Evolutionary conservation across 192 early-diverging fungal species (phyloP).

Genomic region (Entrophospora sp.): DNA sequence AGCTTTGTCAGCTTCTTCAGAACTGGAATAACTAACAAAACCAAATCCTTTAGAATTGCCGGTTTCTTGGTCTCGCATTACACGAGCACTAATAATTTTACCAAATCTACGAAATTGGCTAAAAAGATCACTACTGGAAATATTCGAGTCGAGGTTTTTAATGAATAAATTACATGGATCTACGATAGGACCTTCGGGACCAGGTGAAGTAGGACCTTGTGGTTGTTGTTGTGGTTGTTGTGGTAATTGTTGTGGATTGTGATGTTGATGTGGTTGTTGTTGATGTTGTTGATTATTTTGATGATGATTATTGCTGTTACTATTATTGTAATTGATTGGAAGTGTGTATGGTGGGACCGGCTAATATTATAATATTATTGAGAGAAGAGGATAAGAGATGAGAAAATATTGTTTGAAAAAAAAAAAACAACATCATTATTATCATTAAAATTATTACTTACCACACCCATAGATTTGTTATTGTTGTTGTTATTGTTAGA

Average conservation of each 20-base stretch:
- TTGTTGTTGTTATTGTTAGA: too few relatives aligned
- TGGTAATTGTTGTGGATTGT: neutral
- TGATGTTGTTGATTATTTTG: neutral
- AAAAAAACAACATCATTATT: neutral
- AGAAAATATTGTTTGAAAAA: too few relatives aligned
- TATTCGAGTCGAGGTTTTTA: constrained; percentile 88
- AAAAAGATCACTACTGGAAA: constrained; percentile 89
- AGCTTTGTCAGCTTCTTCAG: constrained; percentile 87
- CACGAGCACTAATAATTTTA: constrained; percentile 83
- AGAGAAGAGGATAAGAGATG: too few relatives aligned
- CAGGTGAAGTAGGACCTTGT: neutral
- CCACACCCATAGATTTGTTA: neutral
- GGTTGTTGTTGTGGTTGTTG: neutral
- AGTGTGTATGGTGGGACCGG: neutral
- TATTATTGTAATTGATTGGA: constrained; percentile 1
- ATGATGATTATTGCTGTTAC: neutral
- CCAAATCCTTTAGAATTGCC: constrained; percentile 80
- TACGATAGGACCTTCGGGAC: constrained; percentile 22
- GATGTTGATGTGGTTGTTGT: neutral
- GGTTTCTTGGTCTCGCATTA: constrained; percentile 64
- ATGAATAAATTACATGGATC: constrained; percentile 84
- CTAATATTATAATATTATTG: neutral
- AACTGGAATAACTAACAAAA: constrained; percentile 85
- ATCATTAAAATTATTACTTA: neutral
- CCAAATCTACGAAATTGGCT: constrained; percentile 86